Conservation (phyloP, 805 yeast genomes). For the Saturnispora silvae region DNA sequence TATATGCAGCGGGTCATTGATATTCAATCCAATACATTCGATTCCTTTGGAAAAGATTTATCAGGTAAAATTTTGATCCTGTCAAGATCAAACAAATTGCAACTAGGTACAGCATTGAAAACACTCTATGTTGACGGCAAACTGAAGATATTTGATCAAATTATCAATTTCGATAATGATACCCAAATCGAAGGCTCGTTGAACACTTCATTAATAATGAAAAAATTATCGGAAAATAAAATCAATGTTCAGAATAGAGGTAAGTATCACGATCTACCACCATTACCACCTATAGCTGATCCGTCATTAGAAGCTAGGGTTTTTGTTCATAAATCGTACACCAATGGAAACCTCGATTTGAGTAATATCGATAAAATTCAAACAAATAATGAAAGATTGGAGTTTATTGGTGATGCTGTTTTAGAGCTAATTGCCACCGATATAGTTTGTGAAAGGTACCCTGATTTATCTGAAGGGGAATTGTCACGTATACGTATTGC, state of each 20-base stretch:
- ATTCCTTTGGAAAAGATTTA: conserved; percentile 8
- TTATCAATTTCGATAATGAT: conserved; percentile 32
- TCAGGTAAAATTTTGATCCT: conserved; percentile 40
- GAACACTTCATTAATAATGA: conserved; percentile 11
- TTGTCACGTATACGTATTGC: conserved; percentile 59
- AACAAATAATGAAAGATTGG: conserved; percentile 77
- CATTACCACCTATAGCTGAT: conserved; percentile 55
- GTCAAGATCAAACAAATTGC: conserved; percentile 41
- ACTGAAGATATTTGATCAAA: conserved; percentile 44
- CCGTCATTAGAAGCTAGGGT: conserved; percentile 54
- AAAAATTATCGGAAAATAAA: conserved; percentile 7
- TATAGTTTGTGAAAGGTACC: conserved; percentile 55
- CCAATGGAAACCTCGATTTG: conserved; percentile 46
- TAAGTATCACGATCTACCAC: conserved; percentile 32
- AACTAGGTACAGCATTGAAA: conserved; percentile 51
- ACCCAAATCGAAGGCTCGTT: conserved; percentile 15
- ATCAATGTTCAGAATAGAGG: conserved; percentile 12
- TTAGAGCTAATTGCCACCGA: conserved; percentile 63
- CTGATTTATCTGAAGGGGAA: conserved; percentile 70
- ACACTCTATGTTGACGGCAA: conserved; percentile 38
- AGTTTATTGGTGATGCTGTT: conserved; percentile 84
- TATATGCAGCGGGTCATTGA: conserved; percentile 15
- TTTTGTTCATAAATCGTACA: conserved; percentile 70
- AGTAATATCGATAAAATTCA: conserved; percentile 46
- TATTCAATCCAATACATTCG: conserved; percentile 2